A percentile compares a stretch with the other conserved stretches of the same genome.
Conservation (phyloP, 768 basidiomycete species). For the Mycena amicta region DNA sequence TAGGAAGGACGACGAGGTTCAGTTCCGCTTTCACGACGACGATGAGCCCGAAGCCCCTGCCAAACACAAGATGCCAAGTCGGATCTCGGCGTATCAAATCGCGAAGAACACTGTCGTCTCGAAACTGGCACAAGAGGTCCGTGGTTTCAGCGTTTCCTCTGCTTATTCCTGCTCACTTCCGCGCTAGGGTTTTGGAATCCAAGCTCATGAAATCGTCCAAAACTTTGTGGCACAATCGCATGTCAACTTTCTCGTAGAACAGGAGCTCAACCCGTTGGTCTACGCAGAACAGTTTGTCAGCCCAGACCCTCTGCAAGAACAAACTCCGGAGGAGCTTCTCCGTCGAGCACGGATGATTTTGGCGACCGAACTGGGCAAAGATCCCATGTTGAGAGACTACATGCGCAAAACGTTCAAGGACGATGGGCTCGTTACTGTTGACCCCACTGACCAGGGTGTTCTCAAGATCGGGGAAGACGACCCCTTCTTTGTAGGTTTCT, state of each 20-base stretch:
- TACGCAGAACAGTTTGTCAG: conserved; percentile 88
- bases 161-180: neutral
- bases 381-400: conserved; percentile 81
- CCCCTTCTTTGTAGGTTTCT: conserved; percentile 63
- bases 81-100: conserved; percentile 81
- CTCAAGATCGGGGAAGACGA: conserved; percentile 76
- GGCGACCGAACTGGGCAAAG: conserved; percentile 88
- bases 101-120: conserved; percentile 78
- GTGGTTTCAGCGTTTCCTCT: conserved; percentile 53
- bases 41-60: conserved; percentile 50
- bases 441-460: conserved; percentile 86
- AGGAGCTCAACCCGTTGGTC: conserved; percentile 73
- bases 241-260: conserved; percentile 77
- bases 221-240: conserved; percentile 70
- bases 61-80: conserved; percentile 81
- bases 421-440: conserved; percentile 75
- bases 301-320: conserved; percentile 59
- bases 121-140: conserved; percentile 78
- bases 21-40: conserved; percentile 74
- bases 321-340: conserved; percentile 67
- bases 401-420: conserved; percentile 76
- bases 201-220: conserved; percentile 79
- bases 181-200: conserved; percentile 79
- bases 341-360: conserved; percentile 80
- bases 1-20: conserved; percentile 61